Percentiles rank a stretch among this genome's conserved stretches.
These are phyloP conservation scores for Metschnikowia dekortorum DNA, from an alignment of 805 yeast genomes.

Conservation along the genomic window DNA sequence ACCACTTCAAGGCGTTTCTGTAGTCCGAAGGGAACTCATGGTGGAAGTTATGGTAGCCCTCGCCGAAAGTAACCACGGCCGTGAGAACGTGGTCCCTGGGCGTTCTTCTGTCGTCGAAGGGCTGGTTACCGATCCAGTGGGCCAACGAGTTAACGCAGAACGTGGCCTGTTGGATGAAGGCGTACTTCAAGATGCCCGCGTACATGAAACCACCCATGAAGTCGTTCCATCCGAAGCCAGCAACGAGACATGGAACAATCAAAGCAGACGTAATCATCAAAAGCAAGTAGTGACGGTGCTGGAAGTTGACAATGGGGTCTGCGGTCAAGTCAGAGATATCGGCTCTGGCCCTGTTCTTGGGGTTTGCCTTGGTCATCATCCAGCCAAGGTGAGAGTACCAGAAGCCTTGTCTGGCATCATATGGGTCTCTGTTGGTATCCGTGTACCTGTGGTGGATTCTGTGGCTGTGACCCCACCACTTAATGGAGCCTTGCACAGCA, in stretches of 20 bases:
- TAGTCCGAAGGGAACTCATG: conserved; percentile 88
- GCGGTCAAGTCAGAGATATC: conserved; percentile 72
- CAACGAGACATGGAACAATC: conserved; percentile 52
- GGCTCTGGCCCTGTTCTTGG: conserved; percentile 76
- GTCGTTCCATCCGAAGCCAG: conserved; percentile 28
- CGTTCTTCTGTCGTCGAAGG: conserved; percentile 82
- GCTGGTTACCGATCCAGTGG: conserved; percentile 83
- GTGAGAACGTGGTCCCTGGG: conserved; percentile 81
- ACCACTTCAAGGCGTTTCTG: conserved; percentile 84
- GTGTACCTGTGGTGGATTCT: conserved; percentile 85
- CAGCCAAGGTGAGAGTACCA: conserved; percentile 85
- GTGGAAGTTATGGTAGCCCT: conserved; percentile 87
- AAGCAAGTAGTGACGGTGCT: conserved; percentile 70
- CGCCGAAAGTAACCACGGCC: conserved; percentile 82
- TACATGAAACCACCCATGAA: conserved; percentile 70
- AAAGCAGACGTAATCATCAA: conserved; percentile 60
- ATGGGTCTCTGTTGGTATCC: conserved; percentile 79
- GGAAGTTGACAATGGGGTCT: conserved; percentile 77
- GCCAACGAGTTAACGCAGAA: conserved; percentile 84
- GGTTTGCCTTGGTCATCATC: conserved; percentile 79
- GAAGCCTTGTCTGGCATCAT: conserved; percentile 78
- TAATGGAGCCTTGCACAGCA: conserved; percentile 78
- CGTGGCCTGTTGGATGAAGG: conserved; percentile 76
- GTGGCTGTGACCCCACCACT: conserved; percentile 88
- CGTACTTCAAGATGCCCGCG: conserved; percentile 68